Conservation (phyloP, 2,329 filamentous ascomycete species). For the Penicillium sp. region DNA sequence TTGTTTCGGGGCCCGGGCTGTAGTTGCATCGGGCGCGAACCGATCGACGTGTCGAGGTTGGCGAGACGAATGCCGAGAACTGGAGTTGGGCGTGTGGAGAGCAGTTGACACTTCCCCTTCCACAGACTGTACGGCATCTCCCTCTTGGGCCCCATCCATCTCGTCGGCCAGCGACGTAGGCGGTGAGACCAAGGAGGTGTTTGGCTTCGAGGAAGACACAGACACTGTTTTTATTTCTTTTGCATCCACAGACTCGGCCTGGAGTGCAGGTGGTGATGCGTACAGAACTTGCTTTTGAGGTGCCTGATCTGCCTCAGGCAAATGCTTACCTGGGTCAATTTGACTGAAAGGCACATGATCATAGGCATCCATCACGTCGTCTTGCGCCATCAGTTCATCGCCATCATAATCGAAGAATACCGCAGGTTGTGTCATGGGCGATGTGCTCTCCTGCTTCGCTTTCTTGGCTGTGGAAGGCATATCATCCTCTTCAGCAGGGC, state of each 20-base stretch:
- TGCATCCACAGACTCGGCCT: conserved; percentile 27
- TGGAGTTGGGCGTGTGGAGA: conserved; percentile 33
- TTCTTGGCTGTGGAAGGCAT: conserved; percentile 23
- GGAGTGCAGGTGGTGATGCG: conserved; percentile 32
- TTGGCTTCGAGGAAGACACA: conserved; percentile 25
- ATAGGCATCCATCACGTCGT: conserved; percentile 10
- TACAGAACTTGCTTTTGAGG: conserved; percentile 25
- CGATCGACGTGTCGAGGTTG: conserved; percentile 37
- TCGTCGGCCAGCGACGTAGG: conserved; percentile 39
- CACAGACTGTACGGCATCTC: conserved; percentile 23
- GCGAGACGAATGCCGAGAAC: conserved; percentile 39
- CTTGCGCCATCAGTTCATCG: conserved; percentile 12
- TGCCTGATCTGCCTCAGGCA: conserved; percentile 13
- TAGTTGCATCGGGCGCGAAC: conserved; percentile 30
- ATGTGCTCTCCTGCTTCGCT: conserved; percentile 30
- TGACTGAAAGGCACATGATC: conserved; percentile 9
- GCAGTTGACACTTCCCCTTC: conserved; percentile 24
- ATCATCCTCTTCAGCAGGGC: conserved; percentile 36
- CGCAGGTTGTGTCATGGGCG: conserved; percentile 19
- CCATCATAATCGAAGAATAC: conserved; percentile 17
- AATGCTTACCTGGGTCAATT: conserved; percentile 6
- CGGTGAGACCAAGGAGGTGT: conserved; percentile 37
- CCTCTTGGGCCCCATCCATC: conserved; percentile 29
- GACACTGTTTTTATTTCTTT: conserved; percentile 24
- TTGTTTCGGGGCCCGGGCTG: conserved; percentile 21